phyloP scores from a whole-genome alignment of 2,329 filamentous ascomycete genomes.

The Aspergillus japonicus region DNA sequence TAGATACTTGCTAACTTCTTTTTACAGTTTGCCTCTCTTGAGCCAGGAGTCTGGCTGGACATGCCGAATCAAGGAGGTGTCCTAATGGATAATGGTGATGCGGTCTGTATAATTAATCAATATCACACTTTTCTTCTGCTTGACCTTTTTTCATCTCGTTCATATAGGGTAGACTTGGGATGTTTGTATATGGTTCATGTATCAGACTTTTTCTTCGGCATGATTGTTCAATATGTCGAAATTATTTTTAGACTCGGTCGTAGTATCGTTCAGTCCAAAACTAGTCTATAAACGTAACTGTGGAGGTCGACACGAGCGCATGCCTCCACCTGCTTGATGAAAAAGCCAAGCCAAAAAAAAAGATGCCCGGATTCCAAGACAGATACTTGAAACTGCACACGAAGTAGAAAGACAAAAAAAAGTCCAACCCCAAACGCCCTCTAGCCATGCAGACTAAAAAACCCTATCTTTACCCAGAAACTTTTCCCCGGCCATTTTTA shows the following conservation, averaged over 20 bases:
- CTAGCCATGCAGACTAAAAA: conserved; percentile 11
- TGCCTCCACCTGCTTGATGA: not conserved
- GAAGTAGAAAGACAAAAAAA: not conserved
- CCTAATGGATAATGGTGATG: conserved; percentile 31
- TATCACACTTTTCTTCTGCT: conserved; percentile 13
- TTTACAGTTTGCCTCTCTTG: conserved; percentile 73
- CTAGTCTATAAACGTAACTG: not conserved
- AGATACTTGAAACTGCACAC: not conserved
- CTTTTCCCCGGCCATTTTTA: not conserved
- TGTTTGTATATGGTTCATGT: conserved; percentile 10
- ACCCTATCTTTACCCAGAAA: not conserved
- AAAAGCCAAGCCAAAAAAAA: not conserved
- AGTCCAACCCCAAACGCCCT: conserved; percentile 12
- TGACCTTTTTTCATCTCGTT: conserved; percentile 29
- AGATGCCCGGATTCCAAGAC: not conserved
- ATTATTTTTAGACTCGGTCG: conserved; percentile 1
- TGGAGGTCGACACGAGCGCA: not conserved
- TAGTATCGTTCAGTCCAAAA: not conserved
- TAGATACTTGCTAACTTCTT: conserved; percentile 22
- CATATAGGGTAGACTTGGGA: conserved; percentile 24
- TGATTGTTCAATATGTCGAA: not conserved
- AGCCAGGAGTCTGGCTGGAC: conserved; percentile 82
- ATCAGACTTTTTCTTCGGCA: conserved; percentile 4
- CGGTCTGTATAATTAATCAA: conserved; percentile 19
- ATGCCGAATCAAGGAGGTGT: conserved; percentile 77